These are phyloP conservation scores for Erythrobasidium yunnanense DNA, from an alignment of 768 basidiomycete genomes.

Conservation along the genomic window DNA sequence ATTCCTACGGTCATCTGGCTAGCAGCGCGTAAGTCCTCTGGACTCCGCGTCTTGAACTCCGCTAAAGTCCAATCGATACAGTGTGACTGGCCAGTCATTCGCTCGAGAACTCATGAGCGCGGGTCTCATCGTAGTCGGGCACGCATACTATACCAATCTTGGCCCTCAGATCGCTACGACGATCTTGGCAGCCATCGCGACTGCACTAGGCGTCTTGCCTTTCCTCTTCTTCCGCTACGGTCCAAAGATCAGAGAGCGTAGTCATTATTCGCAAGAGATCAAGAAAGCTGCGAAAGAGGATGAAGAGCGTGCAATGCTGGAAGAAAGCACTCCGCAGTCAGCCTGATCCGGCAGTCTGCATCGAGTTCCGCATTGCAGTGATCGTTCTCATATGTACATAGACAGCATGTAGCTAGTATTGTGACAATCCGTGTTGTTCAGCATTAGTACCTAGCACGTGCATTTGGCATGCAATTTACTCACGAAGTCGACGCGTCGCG, in stretches of 20 bases:
- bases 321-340: neutral
- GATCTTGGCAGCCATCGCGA: slow-evolving; percentile 26
- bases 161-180: slow-evolving; percentile 11
- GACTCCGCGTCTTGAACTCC: neutral
- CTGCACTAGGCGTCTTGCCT: slow-evolving; percentile 18
- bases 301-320: slow-evolving; percentile 1
- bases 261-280: slow-evolving; percentile 15
- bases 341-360: neutral
- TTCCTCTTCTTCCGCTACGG: slow-evolving; percentile 25
- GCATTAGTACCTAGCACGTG: no score
- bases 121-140: slow-evolving; percentile 19
- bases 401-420: no score
- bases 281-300: slow-evolving; percentile 12
- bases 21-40: neutral
- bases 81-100: slow-evolving; percentile 29
- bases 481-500: no score
- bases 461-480: no score
- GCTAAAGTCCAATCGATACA: neutral
- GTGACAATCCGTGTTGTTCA: no score
- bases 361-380: neutral
- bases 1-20: neutral
- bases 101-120: slow-evolving; percentile 21
- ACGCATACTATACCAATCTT: slow-evolving; percentile 20
- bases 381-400: neutral
- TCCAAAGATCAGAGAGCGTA: slow-evolving; percentile 23